Evolutionary conservation across 2,329 filamentous ascomycete species (phyloP).

Genomic region (Pyrenochaeta sp.): DNA sequence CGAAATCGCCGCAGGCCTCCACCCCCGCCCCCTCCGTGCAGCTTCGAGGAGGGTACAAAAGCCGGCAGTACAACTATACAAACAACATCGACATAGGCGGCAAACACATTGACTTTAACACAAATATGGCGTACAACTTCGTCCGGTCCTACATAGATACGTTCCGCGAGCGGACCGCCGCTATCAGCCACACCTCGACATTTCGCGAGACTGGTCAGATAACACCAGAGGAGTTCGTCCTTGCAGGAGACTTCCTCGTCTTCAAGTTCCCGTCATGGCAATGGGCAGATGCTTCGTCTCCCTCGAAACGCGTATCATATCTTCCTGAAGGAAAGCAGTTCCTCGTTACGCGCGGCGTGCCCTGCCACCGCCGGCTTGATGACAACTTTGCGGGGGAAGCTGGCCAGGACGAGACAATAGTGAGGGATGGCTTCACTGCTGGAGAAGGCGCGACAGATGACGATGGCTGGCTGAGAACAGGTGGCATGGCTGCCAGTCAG

Average conservation of each 20-base stretch:
- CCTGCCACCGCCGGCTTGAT: conserved; percentile 88
- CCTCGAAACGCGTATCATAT: conserved; percentile 78
- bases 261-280: conserved; percentile 99
- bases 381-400: conserved; percentile 92
- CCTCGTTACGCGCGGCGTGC: conserved; percentile 91
- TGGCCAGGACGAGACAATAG: conserved; percentile 84
- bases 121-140: conserved; percentile 75
- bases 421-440: conserved; percentile 74
- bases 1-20: conserved; percentile 8
- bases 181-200: conserved; percentile 87
- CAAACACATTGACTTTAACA: neutral
- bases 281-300: conserved; percentile 89
- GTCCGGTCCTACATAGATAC: conserved; percentile 91
- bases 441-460: conserved; percentile 66
- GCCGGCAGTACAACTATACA: neutral
- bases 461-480: conserved; percentile 91
- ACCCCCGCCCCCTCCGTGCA: conserved; percentile 15
- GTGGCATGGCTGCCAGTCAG: conserved; percentile 77
- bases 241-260: conserved; percentile 95
- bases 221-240: conserved; percentile 95
- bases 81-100: neutral
- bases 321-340: conserved; percentile 93
- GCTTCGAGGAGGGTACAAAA: conserved; percentile 3
- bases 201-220: conserved; percentile 95
- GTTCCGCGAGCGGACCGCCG: conserved; percentile 89